Base-by-base conservation (phyloP, 2,329 filamentous ascomycete genomes). In the Fusarium nanum region DNA sequence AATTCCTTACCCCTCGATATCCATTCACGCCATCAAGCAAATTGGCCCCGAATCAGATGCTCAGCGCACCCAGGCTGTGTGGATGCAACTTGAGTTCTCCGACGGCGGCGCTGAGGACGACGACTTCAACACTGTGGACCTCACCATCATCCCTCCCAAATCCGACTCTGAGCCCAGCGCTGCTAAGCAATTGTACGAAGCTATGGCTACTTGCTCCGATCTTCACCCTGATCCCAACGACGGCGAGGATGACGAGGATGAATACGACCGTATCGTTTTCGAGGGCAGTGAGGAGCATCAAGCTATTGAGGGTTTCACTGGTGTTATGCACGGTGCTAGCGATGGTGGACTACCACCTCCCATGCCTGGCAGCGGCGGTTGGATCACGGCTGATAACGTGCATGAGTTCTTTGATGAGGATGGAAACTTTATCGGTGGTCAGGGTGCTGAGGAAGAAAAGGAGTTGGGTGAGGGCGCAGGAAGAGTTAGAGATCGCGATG, bases 321-420 rank as follows among this genome's bases (percentile, higher is more conserved):
- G 88, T 13, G 87, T 89, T 8, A 78, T 87, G 54, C 81, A 79
- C 41, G 86, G 86, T 18, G 78, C 80, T 14, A 72, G 73, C 8
- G 80, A 83, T 58, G 86, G 86, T 1, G 86, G 84, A 3, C 76
- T 91, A 25, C 89, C 89, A n/a, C 88, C 89, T 3, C 87, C 89
- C 0, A 87, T 92, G 78, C 91, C 92, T 0, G 92, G 92, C 2
- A 93, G 91, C 52, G 88, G 88, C 0, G 92, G 92, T 0, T 95
- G 92, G 92, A 94, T 98, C 76, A 98, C 95, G 18, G 92, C 93
- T 11, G 95, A 97, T 60, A 98, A 98, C 75, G 90, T 97, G 78
- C 85, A 91, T 69, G 88, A 97, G 72, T 97, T 89, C 76, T 92
- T 96, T 79, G 92, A 96, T 73, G 89, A 87, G 67, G 87, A 94